A percentile compares a stretch with the other conserved stretches of the same genome.
These are phyloP conservation scores for Wickerhamiella azyma DNA, from an alignment of 805 yeast genomes.

Conservation along the genomic window DNA sequence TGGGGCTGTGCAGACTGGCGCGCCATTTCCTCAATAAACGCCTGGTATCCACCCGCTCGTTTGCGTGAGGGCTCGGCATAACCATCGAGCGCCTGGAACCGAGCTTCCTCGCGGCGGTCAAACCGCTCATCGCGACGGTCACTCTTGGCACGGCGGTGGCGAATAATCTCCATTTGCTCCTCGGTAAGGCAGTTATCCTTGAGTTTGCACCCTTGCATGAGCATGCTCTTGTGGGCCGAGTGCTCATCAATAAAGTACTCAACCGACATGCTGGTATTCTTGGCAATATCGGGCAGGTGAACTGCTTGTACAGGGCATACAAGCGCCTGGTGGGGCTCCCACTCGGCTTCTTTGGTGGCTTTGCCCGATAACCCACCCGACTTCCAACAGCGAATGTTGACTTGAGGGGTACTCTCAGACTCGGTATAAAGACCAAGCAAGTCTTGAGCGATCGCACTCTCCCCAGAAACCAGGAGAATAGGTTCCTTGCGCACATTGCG, in stretches of 20 bases:
- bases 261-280: slow-evolving; percentile 31
- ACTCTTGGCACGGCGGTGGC: slow-evolving; percentile 21
- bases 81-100: slow-evolving; percentile 15
- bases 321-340: slow-evolving; percentile 27
- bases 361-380: slow-evolving; percentile 27
- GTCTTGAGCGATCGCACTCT: slow-evolving; percentile 37
- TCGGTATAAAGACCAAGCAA: slow-evolving; percentile 32
- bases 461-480: slow-evolving; percentile 50
- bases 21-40: slow-evolving; percentile 9
- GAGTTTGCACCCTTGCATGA: slow-evolving; percentile 64
- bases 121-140: slow-evolving; percentile 22
- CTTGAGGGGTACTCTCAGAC: slow-evolving; percentile 15
- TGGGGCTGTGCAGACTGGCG: not conserved
- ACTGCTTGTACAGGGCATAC: slow-evolving; percentile 32
- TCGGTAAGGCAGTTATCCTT: slow-evolving; percentile 46
- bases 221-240: slow-evolving; percentile 59
- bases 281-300: slow-evolving; percentile 34
- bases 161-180: slow-evolving; percentile 52
- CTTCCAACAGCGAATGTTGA: slow-evolving; percentile 15
- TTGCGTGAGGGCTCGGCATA: slow-evolving; percentile 14
- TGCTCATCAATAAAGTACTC: slow-evolving; percentile 49
- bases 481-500: slow-evolving; percentile 68
- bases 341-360: slow-evolving; percentile 22
- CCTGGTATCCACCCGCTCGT: slow-evolving; percentile 16
- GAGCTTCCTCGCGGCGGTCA: slow-evolving; percentile 16